A percentile compares a stretch with the other conserved stretches of the same genome.
Evolutionary conservation across 106 monocot genomes (phyloP).

Genomic region (Amphibolis antarctica): DNA sequence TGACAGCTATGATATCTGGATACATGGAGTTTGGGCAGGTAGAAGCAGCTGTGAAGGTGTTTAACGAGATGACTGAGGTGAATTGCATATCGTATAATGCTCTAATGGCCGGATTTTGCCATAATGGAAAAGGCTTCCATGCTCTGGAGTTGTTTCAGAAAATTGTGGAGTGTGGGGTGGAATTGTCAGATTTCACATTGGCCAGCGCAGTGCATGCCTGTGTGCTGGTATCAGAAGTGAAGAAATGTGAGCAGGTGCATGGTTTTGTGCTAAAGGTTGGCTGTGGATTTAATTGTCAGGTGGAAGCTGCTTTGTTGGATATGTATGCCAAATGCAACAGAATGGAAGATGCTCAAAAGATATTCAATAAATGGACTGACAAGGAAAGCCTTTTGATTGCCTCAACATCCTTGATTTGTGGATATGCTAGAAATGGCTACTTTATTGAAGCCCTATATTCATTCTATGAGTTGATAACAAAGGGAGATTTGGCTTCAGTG

Average conservation of each 20-base stretch:
- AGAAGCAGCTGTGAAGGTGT: slow-evolving; percentile 43
- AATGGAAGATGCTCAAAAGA: slow-evolving; percentile 42
- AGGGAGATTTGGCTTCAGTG: slow-evolving; percentile 16
- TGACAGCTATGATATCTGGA: slow-evolving; percentile 61
- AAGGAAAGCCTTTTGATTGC: slow-evolving; percentile 29
- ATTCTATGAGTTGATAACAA: slow-evolving; percentile 22
- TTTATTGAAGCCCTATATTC: slow-evolving; percentile 39
- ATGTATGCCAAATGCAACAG: slow-evolving; percentile 68
- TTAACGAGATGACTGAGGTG: slow-evolving; percentile 50
- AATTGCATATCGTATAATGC: slow-evolving; percentile 61
- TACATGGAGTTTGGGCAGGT: slow-evolving; percentile 64
- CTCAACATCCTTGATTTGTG: slow-evolving; percentile 49
- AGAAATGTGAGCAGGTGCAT: slow-evolving; percentile 62
- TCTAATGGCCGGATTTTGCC: slow-evolving; percentile 63
- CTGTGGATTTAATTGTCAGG: slow-evolving; percentile 26
- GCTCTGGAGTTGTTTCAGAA: slow-evolving; percentile 41
- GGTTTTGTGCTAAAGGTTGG: slow-evolving; percentile 60
- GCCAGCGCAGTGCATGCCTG: slow-evolving; percentile 42
- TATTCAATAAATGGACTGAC: slow-evolving; percentile 35
- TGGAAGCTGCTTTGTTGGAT: slow-evolving; percentile 62
- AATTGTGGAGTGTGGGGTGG: slow-evolving; percentile 36
- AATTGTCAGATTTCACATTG: slow-evolving; percentile 57
- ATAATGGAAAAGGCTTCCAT: slow-evolving; percentile 42
- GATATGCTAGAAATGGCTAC: slow-evolving; percentile 35
- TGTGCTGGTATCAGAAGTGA: slow-evolving; percentile 25